phyloP scores from a whole-genome alignment of 768 basidiomycete genomes.

The Calocybe indica region DNA sequence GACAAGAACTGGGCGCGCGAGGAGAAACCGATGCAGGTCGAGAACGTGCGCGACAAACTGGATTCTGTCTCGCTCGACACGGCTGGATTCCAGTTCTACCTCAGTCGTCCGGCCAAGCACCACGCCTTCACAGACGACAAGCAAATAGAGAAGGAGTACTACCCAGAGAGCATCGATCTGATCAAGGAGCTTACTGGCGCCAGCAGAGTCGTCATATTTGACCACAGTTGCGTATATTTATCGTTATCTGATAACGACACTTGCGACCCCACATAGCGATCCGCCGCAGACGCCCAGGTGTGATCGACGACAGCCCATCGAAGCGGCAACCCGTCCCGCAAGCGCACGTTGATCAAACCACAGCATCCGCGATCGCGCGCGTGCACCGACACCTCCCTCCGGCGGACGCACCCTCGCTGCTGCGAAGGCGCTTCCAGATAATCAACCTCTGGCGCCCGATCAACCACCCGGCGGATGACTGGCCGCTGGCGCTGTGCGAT shows the following conservation, averaged over 20 bases:
- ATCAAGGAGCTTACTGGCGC: conserved; percentile 56
- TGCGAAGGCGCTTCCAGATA: conserved; percentile 47
- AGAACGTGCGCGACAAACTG: conserved; percentile 51
- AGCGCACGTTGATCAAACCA: conserved; percentile 50
- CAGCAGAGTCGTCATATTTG: conserved; percentile 50
- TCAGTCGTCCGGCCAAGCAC: conserved; percentile 26
- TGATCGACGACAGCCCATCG: conserved; percentile 24
- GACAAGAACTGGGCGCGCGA: conserved; percentile 13
- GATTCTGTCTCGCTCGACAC: conserved; percentile 35
- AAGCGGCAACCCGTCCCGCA: conserved; percentile 41
- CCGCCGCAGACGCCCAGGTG: conserved; percentile 36
- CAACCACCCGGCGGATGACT: conserved; percentile 37
- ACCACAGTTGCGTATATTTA: conserved; percentile 42
- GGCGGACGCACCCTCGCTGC: conserved; percentile 34
- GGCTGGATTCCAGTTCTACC: conserved; percentile 39
- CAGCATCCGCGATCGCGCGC: conserved; percentile 33
- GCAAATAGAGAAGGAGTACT: conserved; percentile 46
- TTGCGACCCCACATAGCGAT: conserved; percentile 23
- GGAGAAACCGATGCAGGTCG: conserved; percentile 30
- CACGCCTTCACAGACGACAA: conserved; percentile 40
- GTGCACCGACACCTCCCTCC: conserved; percentile 47
- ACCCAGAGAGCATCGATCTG: conserved; percentile 49
- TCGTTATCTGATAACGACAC: neutral
- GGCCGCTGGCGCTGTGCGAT: conserved; percentile 48
- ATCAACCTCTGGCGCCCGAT: conserved; percentile 62